Conservation (phyloP, 768 basidiomycete species). For the Cubamyces sp. region DNA sequence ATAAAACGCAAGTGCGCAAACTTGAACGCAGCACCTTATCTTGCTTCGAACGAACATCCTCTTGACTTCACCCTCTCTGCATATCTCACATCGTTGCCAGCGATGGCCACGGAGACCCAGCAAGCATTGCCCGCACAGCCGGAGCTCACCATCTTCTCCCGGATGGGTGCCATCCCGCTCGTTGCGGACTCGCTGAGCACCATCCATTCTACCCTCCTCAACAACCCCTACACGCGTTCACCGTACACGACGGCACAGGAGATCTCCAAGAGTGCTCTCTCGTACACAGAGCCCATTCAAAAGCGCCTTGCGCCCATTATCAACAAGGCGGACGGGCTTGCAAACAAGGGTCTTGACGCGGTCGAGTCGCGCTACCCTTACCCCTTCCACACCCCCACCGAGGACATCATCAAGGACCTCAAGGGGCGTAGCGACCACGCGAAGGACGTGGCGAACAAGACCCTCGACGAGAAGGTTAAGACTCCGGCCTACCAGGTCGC, state of each 20-base stretch:
- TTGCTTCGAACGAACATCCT: not conserved
- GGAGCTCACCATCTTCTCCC: constrained; percentile 62
- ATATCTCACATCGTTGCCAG: constrained; percentile 6
- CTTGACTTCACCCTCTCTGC: constrained; percentile 7
- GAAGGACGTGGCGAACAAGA: constrained; percentile 60
- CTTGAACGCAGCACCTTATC: constrained; percentile 17
- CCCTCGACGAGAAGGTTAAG: constrained; percentile 66
- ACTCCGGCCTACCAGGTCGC: constrained; percentile 64
- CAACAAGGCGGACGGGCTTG: constrained; percentile 61
- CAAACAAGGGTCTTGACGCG: constrained; percentile 75
- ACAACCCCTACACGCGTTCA: constrained; percentile 62
- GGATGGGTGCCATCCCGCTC: constrained; percentile 75
- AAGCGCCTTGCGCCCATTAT: constrained; percentile 68
- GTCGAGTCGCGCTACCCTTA: constrained; percentile 77
- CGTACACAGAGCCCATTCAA: constrained; percentile 66
- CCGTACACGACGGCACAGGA: constrained; percentile 69
- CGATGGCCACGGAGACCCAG: constrained; percentile 44
- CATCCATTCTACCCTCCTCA: constrained; percentile 60
- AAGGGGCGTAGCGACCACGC: constrained; percentile 60
- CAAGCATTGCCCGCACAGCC: constrained; percentile 42
- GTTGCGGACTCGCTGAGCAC: constrained; percentile 65
- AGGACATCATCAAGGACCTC: constrained; percentile 66
- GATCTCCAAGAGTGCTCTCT: constrained; percentile 46
- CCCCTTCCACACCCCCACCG: constrained; percentile 74
- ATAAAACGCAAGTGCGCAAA: constrained; percentile 14